Percentiles rank a stretch among this genome's conserved stretches.
These are phyloP conservation scores for Aegilops umbellulata DNA, from an alignment of 176 grass and related monocot species.

Conservation along the genomic window DNA sequence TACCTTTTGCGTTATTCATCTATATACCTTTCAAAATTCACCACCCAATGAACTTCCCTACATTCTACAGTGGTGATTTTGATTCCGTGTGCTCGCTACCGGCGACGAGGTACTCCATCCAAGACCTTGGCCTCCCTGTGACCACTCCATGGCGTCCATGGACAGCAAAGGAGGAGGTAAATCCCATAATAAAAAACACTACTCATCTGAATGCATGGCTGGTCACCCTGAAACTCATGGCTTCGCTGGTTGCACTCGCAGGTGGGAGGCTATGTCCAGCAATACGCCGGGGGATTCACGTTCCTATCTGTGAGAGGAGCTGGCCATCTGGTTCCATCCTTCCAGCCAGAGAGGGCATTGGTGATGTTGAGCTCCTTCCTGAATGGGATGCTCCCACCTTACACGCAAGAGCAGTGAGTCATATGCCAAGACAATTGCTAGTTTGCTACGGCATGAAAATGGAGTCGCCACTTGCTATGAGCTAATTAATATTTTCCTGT, in stretches of 20 bases:
- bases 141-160: slow-evolving; percentile 51
- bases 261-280: slow-evolving; percentile 40
- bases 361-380: slow-evolving; percentile 37
- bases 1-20: too few species aligned
- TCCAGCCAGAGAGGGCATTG: slow-evolving; percentile 39
- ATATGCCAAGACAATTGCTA: not conserved
- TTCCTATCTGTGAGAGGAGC: slow-evolving; percentile 46
- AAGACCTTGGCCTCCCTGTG: slow-evolving; percentile 22
- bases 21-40: not conserved
- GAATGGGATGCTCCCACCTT: slow-evolving; percentile 28
- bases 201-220: not conserved
- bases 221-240: not conserved
- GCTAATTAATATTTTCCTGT: not conserved
- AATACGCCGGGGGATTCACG: slow-evolving; percentile 38
- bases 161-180: slow-evolving; percentile 28
- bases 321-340: slow-evolving; percentile 43
- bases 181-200: not conserved
- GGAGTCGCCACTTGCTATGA: not conserved
- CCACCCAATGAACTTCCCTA: not conserved
- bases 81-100: slow-evolving; percentile 37
- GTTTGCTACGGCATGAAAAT: not conserved
- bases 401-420: not conserved
- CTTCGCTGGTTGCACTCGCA: not conserved
- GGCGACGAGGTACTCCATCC: slow-evolving; percentile 30
- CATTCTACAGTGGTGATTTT: slow-evolving; percentile 33